Percentiles rank a stretch among this genome's conserved stretches.
Evolutionary conservation across 2,329 filamentous ascomycete genomes (phyloP).

Genomic region (Alternaria panax): DNA sequence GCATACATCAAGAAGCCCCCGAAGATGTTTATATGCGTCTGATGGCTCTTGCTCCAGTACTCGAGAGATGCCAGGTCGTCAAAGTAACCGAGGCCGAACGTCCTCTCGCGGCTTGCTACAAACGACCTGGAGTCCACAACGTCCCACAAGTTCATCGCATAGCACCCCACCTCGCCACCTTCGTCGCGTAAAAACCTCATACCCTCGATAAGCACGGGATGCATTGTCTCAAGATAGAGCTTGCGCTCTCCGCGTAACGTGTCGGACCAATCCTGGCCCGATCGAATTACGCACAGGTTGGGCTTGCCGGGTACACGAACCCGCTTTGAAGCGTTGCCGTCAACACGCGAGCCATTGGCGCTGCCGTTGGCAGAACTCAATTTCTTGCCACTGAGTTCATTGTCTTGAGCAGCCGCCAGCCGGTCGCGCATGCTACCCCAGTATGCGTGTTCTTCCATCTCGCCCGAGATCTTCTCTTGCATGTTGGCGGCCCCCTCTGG

Average conservation of each 20-base stretch:
- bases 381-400: conserved; percentile 41
- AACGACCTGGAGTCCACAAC: conserved; percentile 41
- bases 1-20: conserved; percentile 52
- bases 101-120: conserved; percentile 40
- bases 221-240: conserved; percentile 56
- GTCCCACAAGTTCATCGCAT: conserved; percentile 55
- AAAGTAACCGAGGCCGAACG: conserved; percentile 55
- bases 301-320: conserved; percentile 48
- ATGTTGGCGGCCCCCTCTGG: conserved; percentile 55
- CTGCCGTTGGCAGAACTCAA: neutral
- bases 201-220: conserved; percentile 53
- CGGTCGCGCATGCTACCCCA: conserved; percentile 59
- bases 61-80: conserved; percentile 53
- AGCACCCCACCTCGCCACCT: conserved; percentile 55
- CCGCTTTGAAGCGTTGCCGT: conserved; percentile 17
- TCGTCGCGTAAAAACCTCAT: conserved; percentile 57
- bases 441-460: conserved; percentile 55
- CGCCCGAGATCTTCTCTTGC: conserved; percentile 48
- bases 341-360: neutral
- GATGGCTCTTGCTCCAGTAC: conserved; percentile 51
- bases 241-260: conserved; percentile 52
- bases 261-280: conserved; percentile 56
- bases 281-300: conserved; percentile 56
- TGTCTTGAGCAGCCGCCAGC: conserved; percentile 50
- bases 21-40: conserved; percentile 54